These are phyloP conservation scores for Xerocomus brunneocitrinus DNA, from an alignment of 768 basidiomycete genomes.

Conservation along the genomic window DNA sequence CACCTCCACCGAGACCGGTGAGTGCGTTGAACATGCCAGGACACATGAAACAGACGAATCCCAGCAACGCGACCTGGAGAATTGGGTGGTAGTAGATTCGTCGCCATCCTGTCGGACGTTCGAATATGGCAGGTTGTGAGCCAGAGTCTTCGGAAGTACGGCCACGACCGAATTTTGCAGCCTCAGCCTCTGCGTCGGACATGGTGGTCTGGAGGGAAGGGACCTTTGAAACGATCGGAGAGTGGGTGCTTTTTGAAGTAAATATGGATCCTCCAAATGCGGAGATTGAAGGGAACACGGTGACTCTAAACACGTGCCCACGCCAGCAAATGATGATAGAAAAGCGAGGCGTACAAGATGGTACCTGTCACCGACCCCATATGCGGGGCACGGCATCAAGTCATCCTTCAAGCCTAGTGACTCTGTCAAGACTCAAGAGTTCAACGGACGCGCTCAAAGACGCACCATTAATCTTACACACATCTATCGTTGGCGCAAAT, in stretches of 20 bases:
- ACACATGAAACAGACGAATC: constrained; percentile 58
- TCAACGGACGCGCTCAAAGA: too few relatives aligned
- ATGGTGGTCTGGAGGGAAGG: constrained; percentile 8
- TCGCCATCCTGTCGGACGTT: constrained; percentile 48
- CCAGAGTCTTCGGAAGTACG: constrained; percentile 19
- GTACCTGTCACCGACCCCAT: background rate
- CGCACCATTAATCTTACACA: too few relatives aligned
- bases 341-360: background rate
- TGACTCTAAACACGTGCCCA: background rate
- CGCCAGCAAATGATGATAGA: background rate
- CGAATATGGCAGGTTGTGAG: constrained; percentile 30
- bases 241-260: background rate
- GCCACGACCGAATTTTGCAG: constrained; percentile 16
- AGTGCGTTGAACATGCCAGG: constrained; percentile 76
- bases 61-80: constrained; percentile 47
- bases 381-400: background rate
- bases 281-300: background rate
- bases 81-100: constrained; percentile 52
- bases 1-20: constrained; percentile 76
- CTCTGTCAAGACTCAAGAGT: too few relatives aligned
- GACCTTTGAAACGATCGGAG: background rate
- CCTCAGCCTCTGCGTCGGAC: constrained; percentile 16
- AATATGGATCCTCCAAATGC: background rate
- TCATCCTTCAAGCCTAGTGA: too few relatives aligned
- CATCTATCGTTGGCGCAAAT: too few relatives aligned